Conservation (phyloP, 2,329 filamentous ascomycete species). For the Esteya vermicola region DNA sequence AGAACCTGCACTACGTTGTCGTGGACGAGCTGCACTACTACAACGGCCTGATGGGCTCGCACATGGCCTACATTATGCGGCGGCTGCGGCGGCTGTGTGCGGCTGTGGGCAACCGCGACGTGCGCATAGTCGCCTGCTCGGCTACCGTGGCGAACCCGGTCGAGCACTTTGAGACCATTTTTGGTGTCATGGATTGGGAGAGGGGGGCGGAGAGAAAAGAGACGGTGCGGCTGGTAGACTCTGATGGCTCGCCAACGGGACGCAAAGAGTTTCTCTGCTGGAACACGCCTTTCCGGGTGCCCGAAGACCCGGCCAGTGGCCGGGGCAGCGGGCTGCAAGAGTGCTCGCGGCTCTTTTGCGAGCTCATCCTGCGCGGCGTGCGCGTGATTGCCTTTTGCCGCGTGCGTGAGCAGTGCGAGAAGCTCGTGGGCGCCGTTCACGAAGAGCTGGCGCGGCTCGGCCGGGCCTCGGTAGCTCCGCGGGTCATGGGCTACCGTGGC, state of each 20-base stretch:
- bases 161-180: constrained; percentile 87
- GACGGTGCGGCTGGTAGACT: constrained; percentile 74
- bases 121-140: constrained; percentile 91
- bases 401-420: constrained; percentile 77
- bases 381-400: constrained; percentile 87
- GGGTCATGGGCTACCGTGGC: constrained; percentile 91
- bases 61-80: constrained; percentile 91
- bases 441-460: constrained; percentile 61
- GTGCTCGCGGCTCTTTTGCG: constrained; percentile 80
- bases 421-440: constrained; percentile 66
- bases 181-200: constrained; percentile 42
- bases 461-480: constrained; percentile 55
- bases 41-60: constrained; percentile 85
- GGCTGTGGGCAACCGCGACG: constrained; percentile 68
- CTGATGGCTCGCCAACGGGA: constrained; percentile 83
- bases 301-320: constrained; percentile 72
- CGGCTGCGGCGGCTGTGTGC: constrained; percentile 77
- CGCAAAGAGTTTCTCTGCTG: constrained; percentile 93
- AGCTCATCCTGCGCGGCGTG: constrained; percentile 75
- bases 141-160: constrained; percentile 89
- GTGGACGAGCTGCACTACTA: constrained; percentile 91
- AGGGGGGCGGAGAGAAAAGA: no score
- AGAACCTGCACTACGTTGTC: constrained; percentile 79
- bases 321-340: constrained; percentile 72
- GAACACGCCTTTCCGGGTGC: constrained; percentile 88